Conservation (phyloP, 805 yeast species). For the Vanderwaltozyma polyspora region DNA sequence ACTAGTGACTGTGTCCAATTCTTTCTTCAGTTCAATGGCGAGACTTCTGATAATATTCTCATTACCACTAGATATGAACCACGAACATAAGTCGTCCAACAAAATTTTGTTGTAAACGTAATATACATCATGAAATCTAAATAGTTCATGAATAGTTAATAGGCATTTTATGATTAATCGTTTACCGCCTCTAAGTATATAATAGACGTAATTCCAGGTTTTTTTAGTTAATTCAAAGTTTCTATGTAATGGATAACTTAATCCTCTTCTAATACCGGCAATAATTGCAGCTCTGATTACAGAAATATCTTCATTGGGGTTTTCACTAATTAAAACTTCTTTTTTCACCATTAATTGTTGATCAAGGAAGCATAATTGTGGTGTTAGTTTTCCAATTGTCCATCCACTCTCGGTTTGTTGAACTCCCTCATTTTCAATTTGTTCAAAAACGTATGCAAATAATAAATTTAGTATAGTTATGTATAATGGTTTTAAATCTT, state of each 20-base stretch:
- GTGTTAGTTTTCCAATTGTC: constrained; percentile 80
- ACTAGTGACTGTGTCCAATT: constrained; percentile 26
- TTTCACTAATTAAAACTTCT: constrained; percentile 1
- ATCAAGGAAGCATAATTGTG: constrained; percentile 69
- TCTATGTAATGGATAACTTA: constrained; percentile 73
- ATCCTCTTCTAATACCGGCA: constrained; percentile 59
- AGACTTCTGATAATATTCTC: constrained; percentile 49
- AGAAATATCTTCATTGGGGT: constrained; percentile 8
- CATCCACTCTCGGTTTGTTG: constrained; percentile 82
- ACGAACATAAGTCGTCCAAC: constrained; percentile 65
- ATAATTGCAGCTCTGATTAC: constrained; percentile 42
- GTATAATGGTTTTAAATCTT: constrained; percentile 40
- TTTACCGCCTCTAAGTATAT: constrained; percentile 56
- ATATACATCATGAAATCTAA: constrained; percentile 73
- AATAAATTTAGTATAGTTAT: constrained; percentile 53
- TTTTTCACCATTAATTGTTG: constrained; percentile 34
- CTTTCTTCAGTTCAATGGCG: constrained; percentile 51
- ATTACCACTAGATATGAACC: constrained; percentile 52
- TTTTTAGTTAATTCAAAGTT: constrained; percentile 46
- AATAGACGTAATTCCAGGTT: constrained; percentile 69
- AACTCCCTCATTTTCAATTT: constrained; percentile 59
- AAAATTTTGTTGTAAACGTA: constrained; percentile 72
- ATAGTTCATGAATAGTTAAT: constrained; percentile 54
- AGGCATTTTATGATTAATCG: constrained; percentile 49
- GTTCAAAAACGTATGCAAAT: constrained; percentile 66